Evolutionary conservation across 2,329 filamentous ascomycete species (phyloP).

Genomic region (Monosporascus sp.): DNA sequence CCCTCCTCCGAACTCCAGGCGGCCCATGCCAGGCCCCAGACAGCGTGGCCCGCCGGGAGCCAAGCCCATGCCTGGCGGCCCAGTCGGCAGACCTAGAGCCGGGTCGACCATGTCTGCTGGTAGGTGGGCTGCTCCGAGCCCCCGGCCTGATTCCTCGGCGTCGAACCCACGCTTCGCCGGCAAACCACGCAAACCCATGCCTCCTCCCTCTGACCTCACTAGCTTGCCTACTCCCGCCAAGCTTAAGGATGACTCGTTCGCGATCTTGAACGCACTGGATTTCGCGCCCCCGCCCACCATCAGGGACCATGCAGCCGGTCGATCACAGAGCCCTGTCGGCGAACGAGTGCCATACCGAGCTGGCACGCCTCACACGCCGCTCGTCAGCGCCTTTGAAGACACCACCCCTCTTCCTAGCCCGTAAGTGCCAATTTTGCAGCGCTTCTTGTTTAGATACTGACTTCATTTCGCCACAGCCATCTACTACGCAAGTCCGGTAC

Average conservation of each 20-base stretch:
- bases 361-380: conserved; percentile 69
- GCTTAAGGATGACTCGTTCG: conserved; percentile 75
- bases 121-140: conserved; percentile 26
- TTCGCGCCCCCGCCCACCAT: conserved; percentile 75
- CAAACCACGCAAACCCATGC: conserved; percentile 43
- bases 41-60: conserved; percentile 21
- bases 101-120: conserved; percentile 41
- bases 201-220: conserved; percentile 68
- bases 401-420: conserved; percentile 82
- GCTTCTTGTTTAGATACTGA: conserved; percentile 6
- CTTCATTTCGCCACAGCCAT: conserved; percentile 46
- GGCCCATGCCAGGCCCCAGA: conserved; percentile 28
- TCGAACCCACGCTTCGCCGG: conserved; percentile 42
- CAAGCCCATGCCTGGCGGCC: conserved; percentile 39
- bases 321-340: conserved; percentile 58
- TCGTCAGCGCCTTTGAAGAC: conserved; percentile 82
- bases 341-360: conserved; percentile 69
- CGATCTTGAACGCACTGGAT: conserved; percentile 63
- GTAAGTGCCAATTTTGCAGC: conserved; percentile 50
- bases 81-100: conserved; percentile 48
- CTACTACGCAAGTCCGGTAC: conserved; percentile 70
- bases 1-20: conserved; percentile 60
- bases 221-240: conserved; percentile 81
- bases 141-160: conserved; percentile 29
- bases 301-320: conserved; percentile 64